Base-by-base conservation (phyloP, 2,329 filamentous ascomycete species). In the Talaromyces albobiverticillius region DNA sequence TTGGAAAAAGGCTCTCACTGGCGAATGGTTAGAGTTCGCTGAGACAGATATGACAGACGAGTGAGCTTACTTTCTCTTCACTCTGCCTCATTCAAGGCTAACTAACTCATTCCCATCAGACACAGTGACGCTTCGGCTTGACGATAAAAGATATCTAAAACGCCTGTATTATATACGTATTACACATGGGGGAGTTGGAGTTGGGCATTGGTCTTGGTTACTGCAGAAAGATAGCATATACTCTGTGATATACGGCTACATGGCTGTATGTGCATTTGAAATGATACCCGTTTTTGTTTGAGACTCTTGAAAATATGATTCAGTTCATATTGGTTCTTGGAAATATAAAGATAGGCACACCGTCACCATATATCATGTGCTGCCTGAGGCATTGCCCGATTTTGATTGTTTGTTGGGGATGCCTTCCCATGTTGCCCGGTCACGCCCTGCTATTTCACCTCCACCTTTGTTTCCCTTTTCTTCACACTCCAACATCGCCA, bases 11-110 rank as follows among this genome's bases (percentile, higher is more conserved):
- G 65, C 71, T 8, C 56, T 74, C 46, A 69, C 71, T 6, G 71
- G 71, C n/a, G 69, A 73, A 59, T 75, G 73, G 73, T 67, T 75
- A 14, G 73, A 75, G 54, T 75, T 69, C 54, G 72, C 72, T 13
- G 72, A 75, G 58, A 70, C 72, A 13, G 66, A 74, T 48, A 67
- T 74, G 64, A 62, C 64, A 36, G 66, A 68, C 50, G 66, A 70
- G 59, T 68, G 53, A 54, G 51, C 62, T 20, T 26, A 31, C 46
- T 54, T 22, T 32, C 22, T 40, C 20, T 4, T 40, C 3, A 8
- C n/a, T 36, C 8, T 16, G 38, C 18, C 49, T 40, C 18, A 26
- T 58, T 54, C 51, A 23, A 18, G n/a, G 16, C 10, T 2, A 36
- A 36, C n/a, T n/a, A n/a, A n/a, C n/a, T n/a, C n/a, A n/a, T n/a